Conservation (phyloP, 495 filamentous ascomycete genomes). For the Annulohypoxylon stygium region DNA sequence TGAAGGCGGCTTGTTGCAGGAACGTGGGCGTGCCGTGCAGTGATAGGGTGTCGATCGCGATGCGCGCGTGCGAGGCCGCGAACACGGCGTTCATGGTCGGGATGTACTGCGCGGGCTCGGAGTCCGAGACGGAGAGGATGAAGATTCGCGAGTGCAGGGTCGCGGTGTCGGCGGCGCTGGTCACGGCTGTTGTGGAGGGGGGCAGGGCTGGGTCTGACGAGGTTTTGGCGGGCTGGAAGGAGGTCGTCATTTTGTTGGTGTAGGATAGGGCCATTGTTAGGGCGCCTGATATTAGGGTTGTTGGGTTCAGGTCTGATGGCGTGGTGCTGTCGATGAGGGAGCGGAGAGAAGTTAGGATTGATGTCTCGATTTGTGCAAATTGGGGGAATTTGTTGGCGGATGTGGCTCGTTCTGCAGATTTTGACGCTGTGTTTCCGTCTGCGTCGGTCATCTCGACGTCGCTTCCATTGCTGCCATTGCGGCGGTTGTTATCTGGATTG, state of each 20-base stretch:
- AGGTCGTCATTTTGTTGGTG: constrained; percentile 74
- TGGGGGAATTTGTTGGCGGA: constrained; percentile 92
- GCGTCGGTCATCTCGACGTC: constrained; percentile 64
- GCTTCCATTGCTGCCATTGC: constrained; percentile 26
- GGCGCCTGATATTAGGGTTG: constrained; percentile 88
- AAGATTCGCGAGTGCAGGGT: constrained; percentile 85
- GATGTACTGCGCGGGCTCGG: constrained; percentile 91
- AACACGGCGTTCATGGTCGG: constrained; percentile 98
- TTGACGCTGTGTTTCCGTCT: constrained; percentile 17
- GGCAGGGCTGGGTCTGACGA: constrained; percentile 49
- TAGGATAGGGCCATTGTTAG: constrained; percentile 89
- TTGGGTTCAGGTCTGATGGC: constrained; percentile 67
- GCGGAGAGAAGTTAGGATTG: constrained; percentile 77
- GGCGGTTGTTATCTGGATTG: constrained; percentile 39
- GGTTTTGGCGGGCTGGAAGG: constrained; percentile 52
- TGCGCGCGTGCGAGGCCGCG: constrained; percentile 84
- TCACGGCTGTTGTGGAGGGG: constrained; percentile 34
- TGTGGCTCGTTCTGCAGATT: constrained; percentile 52
- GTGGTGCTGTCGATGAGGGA: constrained; percentile 75
- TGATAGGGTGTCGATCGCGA: constrained; percentile 91
- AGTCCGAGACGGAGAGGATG: constrained; percentile 82
- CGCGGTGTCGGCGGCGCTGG: constrained; percentile 34
- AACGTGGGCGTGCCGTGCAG: constrained; percentile 87
- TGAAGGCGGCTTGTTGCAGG: constrained; percentile 92
- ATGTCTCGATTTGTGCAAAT: constrained; percentile 85